These are phyloP conservation scores for Pachysandra terminalis DNA, from an alignment of 164 flowering plant genomes.

Conservation along the genomic window DNA sequence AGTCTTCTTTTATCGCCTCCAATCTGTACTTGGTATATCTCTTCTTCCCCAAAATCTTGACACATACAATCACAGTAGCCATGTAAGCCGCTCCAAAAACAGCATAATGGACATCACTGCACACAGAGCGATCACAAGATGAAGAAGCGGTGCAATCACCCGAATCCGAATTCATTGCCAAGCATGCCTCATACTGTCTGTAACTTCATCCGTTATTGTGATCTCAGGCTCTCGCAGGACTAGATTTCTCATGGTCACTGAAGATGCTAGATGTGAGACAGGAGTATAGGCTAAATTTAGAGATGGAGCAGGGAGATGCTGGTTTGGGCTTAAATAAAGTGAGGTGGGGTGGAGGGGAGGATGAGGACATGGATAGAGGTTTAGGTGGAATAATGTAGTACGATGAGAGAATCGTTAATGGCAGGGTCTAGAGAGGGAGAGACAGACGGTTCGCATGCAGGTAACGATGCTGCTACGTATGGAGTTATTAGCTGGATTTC, in stretches of 20 bases:
- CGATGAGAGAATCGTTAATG: conserved; percentile 19
- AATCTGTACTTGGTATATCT: conserved; percentile 41
- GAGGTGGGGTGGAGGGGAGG: neutral
- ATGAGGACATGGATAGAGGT: conserved; percentile 15
- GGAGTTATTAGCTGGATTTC: conserved; percentile 25
- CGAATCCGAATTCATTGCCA: conserved; percentile 38
- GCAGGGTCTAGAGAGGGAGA: conserved; percentile 11
- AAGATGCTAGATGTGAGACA: neutral
- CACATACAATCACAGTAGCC: conserved; percentile 44
- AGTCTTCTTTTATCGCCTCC: conserved; percentile 38
- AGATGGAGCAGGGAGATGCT: conserved; percentile 1
- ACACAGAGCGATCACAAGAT: conserved; percentile 34
- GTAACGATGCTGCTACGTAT: conserved; percentile 29
- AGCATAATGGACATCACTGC: conserved; percentile 63
- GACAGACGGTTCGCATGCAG: conserved; percentile 48
- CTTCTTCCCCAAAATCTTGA: conserved; percentile 41
- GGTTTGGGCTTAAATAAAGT: conserved; percentile 22
- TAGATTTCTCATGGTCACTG: conserved; percentile 31
- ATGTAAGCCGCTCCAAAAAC: conserved; percentile 58
- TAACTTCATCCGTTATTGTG: conserved; percentile 17
- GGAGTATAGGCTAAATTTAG: neutral
- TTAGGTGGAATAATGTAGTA: conserved; percentile 27
- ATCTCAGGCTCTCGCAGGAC: conserved; percentile 19
- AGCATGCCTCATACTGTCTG: conserved; percentile 21
- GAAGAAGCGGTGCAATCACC: conserved; percentile 34